A percentile compares a stretch with the other conserved stretches of the same genome.
phyloP scores from a whole-genome alignment of 768 basidiomycete genomes.

The Macrolepiota dolichaula region DNA sequence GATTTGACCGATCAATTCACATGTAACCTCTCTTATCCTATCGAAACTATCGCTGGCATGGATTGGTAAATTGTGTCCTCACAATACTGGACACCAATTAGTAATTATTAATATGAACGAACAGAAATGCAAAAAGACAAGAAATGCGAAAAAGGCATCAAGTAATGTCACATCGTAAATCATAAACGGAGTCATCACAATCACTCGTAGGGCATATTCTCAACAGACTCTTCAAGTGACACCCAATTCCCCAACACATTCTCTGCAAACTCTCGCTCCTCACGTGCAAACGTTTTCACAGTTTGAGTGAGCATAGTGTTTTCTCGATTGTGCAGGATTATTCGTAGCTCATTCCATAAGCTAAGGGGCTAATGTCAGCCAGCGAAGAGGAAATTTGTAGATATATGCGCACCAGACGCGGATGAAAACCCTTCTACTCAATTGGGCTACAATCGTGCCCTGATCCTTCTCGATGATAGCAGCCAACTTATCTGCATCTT shows the following conservation, averaged over 20 bases:
- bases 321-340: slow-evolving; percentile 88
- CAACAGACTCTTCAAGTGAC: slow-evolving; percentile 64
- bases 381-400: slow-evolving; percentile 7
- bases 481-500: slow-evolving; percentile 76
- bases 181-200: neutral
- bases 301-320: slow-evolving; percentile 75
- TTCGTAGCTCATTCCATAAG: slow-evolving; percentile 95
- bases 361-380: slow-evolving; percentile 34
- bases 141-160: neutral
- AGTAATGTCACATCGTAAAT: neutral
- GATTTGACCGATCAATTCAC: too few relatives aligned
- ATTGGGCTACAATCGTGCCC: slow-evolving; percentile 66
- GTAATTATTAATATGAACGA: neutral
- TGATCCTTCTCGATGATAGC: slow-evolving; percentile 82
- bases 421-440: slow-evolving; percentile 82
- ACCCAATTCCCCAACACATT: slow-evolving; percentile 70
- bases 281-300: slow-evolving; percentile 68
- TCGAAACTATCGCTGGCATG: too few relatives aligned
- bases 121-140: neutral
- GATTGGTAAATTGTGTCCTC: neutral
- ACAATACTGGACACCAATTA: neutral
- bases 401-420: slow-evolving; percentile 65
- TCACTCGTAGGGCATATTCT: slow-evolving; percentile 85
- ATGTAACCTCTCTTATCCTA: too few relatives aligned
- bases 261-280: slow-evolving; percentile 69